These are phyloP conservation scores for Lupinus albus DNA, from an alignment of 306 rosid genomes.

Conservation along the genomic window DNA sequence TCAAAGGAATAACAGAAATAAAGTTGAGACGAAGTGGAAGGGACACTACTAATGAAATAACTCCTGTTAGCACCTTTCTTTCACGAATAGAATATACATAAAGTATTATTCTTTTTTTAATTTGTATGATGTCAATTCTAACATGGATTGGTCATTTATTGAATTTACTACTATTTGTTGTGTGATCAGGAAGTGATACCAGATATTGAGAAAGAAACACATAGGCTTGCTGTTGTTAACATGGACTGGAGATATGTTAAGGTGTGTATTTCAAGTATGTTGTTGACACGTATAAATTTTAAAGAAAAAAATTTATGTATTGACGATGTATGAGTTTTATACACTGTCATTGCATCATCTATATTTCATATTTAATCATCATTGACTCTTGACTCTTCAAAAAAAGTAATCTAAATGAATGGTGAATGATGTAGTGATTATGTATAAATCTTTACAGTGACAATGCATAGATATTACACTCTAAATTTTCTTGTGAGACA, in stretches of 20 bases:
- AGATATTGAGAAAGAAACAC: slow-evolving; percentile 67
- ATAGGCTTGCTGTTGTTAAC: slow-evolving; percentile 78
- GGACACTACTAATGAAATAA: not conserved
- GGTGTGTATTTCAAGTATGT: slow-evolving; percentile 49
- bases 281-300: not conserved
- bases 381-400: too few relatives aligned
- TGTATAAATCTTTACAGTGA: too few relatives aligned
- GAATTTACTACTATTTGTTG: slow-evolving; percentile 13
- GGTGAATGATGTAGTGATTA: too few relatives aligned
- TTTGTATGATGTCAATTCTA: not conserved
- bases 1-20: not conserved
- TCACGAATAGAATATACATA: not conserved
- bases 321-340: too few relatives aligned
- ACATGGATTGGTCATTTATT: not conserved
- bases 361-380: too few relatives aligned
- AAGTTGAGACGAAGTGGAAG: not conserved
- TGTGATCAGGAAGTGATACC: slow-evolving; percentile 59
- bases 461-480: too few relatives aligned
- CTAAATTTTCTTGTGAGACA: too few relatives aligned
- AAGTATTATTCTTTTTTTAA: not conserved
- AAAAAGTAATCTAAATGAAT: too few relatives aligned
- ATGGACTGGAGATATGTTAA: slow-evolving; percentile 89
- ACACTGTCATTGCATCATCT: too few relatives aligned
- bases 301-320: too few relatives aligned
- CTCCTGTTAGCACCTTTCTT: too few relatives aligned